Evolutionary conservation across 345 rosid genomes (phyloP).

Genomic region (Conringia planisiliqua): DNA sequence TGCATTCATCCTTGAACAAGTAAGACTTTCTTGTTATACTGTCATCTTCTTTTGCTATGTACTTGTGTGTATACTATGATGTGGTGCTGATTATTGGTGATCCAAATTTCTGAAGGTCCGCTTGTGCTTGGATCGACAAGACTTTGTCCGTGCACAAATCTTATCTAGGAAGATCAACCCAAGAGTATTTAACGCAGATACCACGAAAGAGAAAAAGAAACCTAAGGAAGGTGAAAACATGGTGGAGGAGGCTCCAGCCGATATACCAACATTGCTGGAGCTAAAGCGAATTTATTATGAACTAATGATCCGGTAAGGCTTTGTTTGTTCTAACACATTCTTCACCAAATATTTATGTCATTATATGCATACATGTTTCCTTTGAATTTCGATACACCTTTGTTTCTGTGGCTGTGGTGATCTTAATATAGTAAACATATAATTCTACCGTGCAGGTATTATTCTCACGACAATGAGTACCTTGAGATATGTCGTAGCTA

Average conservation of each 20-base stretch:
- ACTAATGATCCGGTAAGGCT: constrained; percentile 62
- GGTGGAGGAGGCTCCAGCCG: constrained; percentile 88
- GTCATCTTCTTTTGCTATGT: neutral
- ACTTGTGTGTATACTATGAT: neutral
- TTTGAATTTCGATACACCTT: neutral
- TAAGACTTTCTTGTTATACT: constrained; percentile 16
- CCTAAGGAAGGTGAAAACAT: constrained; percentile 82
- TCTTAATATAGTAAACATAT: neutral
- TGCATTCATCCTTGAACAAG: constrained; percentile 94
- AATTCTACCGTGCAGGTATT: constrained; percentile 52
- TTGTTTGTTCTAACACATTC: neutral
- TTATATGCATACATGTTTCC: neutral
- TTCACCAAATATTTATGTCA: neutral
- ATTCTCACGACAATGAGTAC: constrained; percentile 76
- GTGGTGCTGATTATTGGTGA: neutral
- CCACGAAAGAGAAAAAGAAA: constrained; percentile 71
- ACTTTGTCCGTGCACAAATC: constrained; percentile 87
- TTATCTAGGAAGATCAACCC: constrained; percentile 85
- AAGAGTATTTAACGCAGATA: constrained; percentile 69
- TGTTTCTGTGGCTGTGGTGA: neutral
- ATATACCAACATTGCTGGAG: constrained; percentile 77
- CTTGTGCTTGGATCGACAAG: constrained; percentile 83
- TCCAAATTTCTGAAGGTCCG: constrained; percentile 54
- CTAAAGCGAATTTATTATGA: constrained; percentile 81
- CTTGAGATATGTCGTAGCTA: constrained; percentile 91